Evolutionary conservation across 768 basidiomycete genomes (phyloP), one percentile per base, ranked within the genome.

Genomic region (Tricholoma matsutake): DNA sequence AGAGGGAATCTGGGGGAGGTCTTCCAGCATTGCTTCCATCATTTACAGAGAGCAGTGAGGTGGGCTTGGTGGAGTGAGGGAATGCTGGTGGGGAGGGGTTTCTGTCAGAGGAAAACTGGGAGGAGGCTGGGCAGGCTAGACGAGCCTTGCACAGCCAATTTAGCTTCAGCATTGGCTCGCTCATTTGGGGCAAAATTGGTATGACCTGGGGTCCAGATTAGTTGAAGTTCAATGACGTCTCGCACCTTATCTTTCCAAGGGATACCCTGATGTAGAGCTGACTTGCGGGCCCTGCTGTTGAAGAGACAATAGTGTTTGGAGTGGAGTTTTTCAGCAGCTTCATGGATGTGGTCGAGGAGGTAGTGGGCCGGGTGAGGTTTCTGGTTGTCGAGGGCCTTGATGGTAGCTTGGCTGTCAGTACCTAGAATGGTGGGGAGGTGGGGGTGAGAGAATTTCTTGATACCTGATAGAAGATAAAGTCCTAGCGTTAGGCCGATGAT

Each of bases 81-180:
- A 10, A 54, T 60, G 54, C 68, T 70, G 28, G 32, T 11, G 6
- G 63, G 64, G 34, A 69, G 61, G 13, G 57, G 54, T 5, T 32
- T 43, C 6, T 29, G 10, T 14, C 54, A 14, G 5, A 64, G 56
- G 22, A 29, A 64, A 7, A 1, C 13, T 2, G 57, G 63, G 32
- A 64, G 63, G 47, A 20, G 39, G 11, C 29, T 13, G 5, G 31
- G 8, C 3, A 25, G 49, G 47, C 63, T 64, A 9, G 63, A 58
- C 0, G 31, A 7, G 10, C 60, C 60, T 28, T 29, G 25, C 9
- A 60, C 59, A 1, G 63, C 63, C 18, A n/a, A 1, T 25, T 63
- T 63, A n/a, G 63, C 63, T 3, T 58, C 25, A 28, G 39, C n/a
- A 16, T 64, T 45, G 11, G 63, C 60, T 16, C 47, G 41, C 20